Conservation (phyloP, 108 stramenopile genomes). For the Cyclostephanos tholiformis region DNA sequence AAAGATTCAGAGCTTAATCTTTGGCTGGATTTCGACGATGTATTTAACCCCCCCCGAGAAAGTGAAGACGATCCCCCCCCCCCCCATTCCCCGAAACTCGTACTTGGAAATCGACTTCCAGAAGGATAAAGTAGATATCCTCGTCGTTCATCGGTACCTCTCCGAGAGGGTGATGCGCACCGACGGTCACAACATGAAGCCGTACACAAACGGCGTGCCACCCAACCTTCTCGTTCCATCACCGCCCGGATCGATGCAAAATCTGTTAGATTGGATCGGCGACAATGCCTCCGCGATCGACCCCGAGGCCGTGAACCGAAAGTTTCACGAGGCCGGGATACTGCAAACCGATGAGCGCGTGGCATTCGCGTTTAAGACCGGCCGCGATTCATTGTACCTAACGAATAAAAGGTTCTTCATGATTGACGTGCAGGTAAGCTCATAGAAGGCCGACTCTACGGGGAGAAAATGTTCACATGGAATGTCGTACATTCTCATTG, state of each 20-base stretch:
- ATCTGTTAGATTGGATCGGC: slow-evolving; percentile 58
- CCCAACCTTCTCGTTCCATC: slow-evolving; percentile 32
- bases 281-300: slow-evolving; percentile 64
- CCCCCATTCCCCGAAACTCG: slow-evolving; percentile 49
- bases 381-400: slow-evolving; percentile 62
- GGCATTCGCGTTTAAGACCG: slow-evolving; percentile 71
- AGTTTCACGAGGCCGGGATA: slow-evolving; percentile 55
- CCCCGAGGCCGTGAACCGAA: slow-evolving; percentile 40
- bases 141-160: slow-evolving; percentile 59
- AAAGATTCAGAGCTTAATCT: slow-evolving; percentile 61
- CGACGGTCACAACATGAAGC: slow-evolving; percentile 32
- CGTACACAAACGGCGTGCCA: slow-evolving; percentile 40
- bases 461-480: not conserved
- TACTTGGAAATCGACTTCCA: slow-evolving; percentile 73
- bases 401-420: slow-evolving; percentile 51
- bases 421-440: slow-evolving; percentile 43
- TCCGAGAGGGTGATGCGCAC: slow-evolving; percentile 52
- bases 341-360: slow-evolving; percentile 65
- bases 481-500: no score
- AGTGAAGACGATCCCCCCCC: slow-evolving; percentile 60
- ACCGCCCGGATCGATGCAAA: slow-evolving; percentile 36
- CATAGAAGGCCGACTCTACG: not conserved
- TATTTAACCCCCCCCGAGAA: slow-evolving; percentile 45
- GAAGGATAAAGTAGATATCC: slow-evolving; percentile 67
- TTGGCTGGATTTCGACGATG: slow-evolving; percentile 65